These are phyloP conservation scores for Mimosa pudica DNA, from an alignment of 306 rosid genomes.

Conservation along the genomic window DNA sequence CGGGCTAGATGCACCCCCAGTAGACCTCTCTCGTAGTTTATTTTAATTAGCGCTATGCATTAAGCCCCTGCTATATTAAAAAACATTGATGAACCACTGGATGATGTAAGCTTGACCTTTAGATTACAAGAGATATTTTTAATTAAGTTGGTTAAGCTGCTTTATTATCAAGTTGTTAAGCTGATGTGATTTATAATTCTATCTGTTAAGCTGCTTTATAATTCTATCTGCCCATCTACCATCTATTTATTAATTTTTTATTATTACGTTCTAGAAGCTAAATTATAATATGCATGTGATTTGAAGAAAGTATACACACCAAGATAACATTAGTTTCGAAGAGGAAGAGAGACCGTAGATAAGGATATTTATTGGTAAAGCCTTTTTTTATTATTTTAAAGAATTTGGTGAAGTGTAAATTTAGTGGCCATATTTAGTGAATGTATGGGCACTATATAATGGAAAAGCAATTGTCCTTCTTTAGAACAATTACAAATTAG, in stretches of 20 bases:
- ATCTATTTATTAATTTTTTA: background rate
- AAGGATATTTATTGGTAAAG: background rate
- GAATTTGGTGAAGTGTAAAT: background rate
- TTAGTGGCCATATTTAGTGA: background rate
- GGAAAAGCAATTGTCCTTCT: too few relatives aligned
- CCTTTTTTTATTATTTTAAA: background rate
- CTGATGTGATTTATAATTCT: background rate
- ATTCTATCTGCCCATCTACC: background rate
- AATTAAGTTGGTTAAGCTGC: background rate
- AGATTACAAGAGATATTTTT: background rate
- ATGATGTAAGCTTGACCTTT: background rate
- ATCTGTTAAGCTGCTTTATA: background rate
- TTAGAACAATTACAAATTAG: too few relatives aligned
- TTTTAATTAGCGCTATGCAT: too few relatives aligned
- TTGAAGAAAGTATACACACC: background rate
- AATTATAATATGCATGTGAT: too few relatives aligned
- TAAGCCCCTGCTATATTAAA: too few relatives aligned
- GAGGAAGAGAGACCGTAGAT: background rate
- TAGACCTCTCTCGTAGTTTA: background rate
- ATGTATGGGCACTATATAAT: too few relatives aligned
- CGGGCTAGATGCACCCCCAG: background rate
- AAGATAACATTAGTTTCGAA: too few relatives aligned
- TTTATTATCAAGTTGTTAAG: constrained; percentile 3
- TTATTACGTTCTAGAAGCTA: too few relatives aligned
- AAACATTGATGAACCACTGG: background rate